Base-by-base conservation (phyloP, 768 basidiomycete species). In the Crepidotus variabilis region DNA sequence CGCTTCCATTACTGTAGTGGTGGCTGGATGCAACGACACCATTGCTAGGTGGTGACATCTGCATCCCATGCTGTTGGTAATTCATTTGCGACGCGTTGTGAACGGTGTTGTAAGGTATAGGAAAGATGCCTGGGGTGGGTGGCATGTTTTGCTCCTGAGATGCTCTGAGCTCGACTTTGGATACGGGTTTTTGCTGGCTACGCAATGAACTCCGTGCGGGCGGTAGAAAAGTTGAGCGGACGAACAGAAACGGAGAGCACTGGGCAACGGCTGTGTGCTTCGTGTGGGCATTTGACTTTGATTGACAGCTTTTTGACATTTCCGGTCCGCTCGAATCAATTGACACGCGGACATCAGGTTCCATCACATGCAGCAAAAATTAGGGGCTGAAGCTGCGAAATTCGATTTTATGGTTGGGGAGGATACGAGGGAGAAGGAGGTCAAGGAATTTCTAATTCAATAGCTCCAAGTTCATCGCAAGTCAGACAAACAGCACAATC, bases 71-170 rank as follows among this genome's bases (percentile, higher is more conserved):
- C 51, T 24, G 58, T 47, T 48, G 58, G 57, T 22, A 60, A 56
- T 18, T 61, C 62, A 16, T 59, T 47, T 47, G 58, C 54, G 22
- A 54, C 50, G 57, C 59, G 21, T 67, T 65, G 47, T 63, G 66
- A 13, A 64, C 62, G 13, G 81, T 74, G 28, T 78, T 72, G 65
- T 83, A 83, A 14, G 85, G 80, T 14, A 88, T 68, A 2, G 84
- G 74, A 64, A 89, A 89, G 59, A 88, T 73, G 52, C 87, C 87
- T 60, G 81, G 84, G 59, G 87, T 85, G 47, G 87, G 87, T 50
- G 86, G 86, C 84, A 87, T 87, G 46, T 50, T 47, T 20, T 20
- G 45, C 20, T n/a, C 28, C 28, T 28, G 28, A 28, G 28, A 28
- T 28, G 28, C 28, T 28, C 28, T 8, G 3, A 4, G 3, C 8